Conservation (phyloP, 352 stramenopile genomes). For the Phytophthora nicotianae region DNA sequence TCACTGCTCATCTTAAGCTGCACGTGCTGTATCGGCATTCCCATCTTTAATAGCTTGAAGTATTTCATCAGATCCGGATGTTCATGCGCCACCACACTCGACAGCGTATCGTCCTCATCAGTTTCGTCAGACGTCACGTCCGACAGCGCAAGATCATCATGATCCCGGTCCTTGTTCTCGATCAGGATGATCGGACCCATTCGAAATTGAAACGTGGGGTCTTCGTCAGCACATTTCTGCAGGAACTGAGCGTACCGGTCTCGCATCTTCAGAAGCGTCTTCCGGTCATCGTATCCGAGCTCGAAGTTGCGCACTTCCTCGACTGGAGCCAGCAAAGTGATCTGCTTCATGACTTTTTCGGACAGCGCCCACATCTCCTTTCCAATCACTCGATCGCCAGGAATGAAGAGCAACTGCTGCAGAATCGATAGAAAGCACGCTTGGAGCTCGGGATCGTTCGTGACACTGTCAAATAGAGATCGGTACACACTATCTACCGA, state of each 20-base stretch:
- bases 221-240: slow-evolving; percentile 69
- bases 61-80: slow-evolving; percentile 77
- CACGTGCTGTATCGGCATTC: slow-evolving; percentile 73
- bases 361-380: slow-evolving; percentile 89
- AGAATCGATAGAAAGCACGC: slow-evolving; percentile 79
- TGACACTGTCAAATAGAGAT: slow-evolving; percentile 58
- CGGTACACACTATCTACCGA: slow-evolving; percentile 74
- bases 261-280: slow-evolving; percentile 71
- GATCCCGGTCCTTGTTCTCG: slow-evolving; percentile 63
- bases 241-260: slow-evolving; percentile 82
- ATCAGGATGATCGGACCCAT: slow-evolving; percentile 83
- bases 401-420: slow-evolving; percentile 88
- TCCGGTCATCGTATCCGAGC: slow-evolving; percentile 83
- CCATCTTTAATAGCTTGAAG: slow-evolving; percentile 85
- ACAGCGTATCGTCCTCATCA: slow-evolving; percentile 57
- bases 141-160: slow-evolving; percentile 59
- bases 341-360: slow-evolving; percentile 82
- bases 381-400: slow-evolving; percentile 76
- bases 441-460: slow-evolving; percentile 67
- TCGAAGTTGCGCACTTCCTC: slow-evolving; percentile 84
- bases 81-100: slow-evolving; percentile 51
- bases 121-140: slow-evolving; percentile 69
- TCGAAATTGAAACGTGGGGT: slow-evolving; percentile 67
- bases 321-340: slow-evolving; percentile 73
- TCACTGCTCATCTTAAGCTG: slow-evolving; percentile 77